Evolutionary conservation across 2,329 filamentous ascomycete species (phyloP).

Genomic region (Didymella exigua): DNA sequence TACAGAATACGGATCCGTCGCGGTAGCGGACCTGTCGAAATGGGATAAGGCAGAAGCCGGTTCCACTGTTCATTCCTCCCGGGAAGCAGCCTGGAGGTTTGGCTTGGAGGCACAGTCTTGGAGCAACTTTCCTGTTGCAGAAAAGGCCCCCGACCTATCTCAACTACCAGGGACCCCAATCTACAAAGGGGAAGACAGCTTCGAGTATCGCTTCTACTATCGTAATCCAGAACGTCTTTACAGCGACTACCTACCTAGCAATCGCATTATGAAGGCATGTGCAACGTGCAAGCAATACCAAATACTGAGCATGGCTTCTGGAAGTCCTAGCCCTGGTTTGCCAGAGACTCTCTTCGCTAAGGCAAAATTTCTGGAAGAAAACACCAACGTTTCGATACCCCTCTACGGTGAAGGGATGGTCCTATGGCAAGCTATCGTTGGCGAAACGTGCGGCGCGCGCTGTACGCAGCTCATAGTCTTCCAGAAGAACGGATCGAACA

Average conservation of each 20-base stretch:
- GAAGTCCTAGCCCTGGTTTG: no score
- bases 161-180: conserved; percentile 30
- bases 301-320: no score
- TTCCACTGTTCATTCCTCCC: background rate
- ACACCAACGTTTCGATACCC: no score
- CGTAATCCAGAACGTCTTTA: conserved; percentile 35
- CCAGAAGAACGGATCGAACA: conserved; percentile 1
- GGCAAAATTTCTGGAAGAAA: no score
- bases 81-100: conserved; percentile 34
- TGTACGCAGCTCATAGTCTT: conserved; percentile 9
- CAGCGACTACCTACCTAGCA: conserved; percentile 31
- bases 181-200: conserved; percentile 27
- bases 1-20: conserved; percentile 30
- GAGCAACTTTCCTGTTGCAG: conserved; percentile 18
- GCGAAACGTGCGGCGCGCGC: background rate
- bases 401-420: no score
- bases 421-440: no score
- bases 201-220: conserved; percentile 41
- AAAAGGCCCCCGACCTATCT: conserved; percentile 20
- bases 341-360: no score
- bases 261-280: conserved; percentile 5
- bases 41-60: conserved; percentile 22
- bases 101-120: conserved; percentile 31
- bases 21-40: conserved; percentile 28
- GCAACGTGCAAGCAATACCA: background rate